A percentile compares a stretch with the other conserved stretches of the same genome.
phyloP scores from a whole-genome alignment of 108 stramenopile genomes.

The Cyclostephanos tholiformis region DNA sequence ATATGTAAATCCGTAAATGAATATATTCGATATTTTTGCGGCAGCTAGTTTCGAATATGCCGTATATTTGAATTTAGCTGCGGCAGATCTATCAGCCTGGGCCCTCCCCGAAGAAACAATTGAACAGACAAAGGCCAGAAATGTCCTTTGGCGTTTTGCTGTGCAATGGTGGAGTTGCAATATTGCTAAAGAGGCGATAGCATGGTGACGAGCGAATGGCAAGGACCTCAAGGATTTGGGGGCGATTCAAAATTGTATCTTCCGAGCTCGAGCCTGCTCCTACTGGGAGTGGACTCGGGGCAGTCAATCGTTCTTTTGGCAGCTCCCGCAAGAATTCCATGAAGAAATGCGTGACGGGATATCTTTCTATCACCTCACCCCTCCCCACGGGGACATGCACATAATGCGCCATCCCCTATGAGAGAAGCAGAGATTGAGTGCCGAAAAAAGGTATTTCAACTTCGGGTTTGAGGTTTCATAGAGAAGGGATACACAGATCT shows the following conservation, averaged over 20 bases:
- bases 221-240: background rate
- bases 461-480: background rate
- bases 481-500: slow-evolving; percentile 5
- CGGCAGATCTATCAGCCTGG: slow-evolving; percentile 2
- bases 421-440: background rate
- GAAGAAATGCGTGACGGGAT: slow-evolving; percentile 1
- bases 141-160: background rate
- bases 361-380: background rate
- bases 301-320: slow-evolving; percentile 4
- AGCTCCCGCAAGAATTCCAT: background rate
- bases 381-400: background rate
- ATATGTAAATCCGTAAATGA: no score
- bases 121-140: slow-evolving; percentile 9
- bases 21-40: no score
- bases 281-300: slow-evolving; percentile 16
- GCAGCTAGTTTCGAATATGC: no score
- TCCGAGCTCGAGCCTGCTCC: background rate
- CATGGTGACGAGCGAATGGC: background rate
- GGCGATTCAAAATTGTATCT: slow-evolving; percentile 2
- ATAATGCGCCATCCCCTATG: background rate
- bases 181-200: background rate
- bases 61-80: no score
- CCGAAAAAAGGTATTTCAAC: background rate
- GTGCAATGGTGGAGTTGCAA: slow-evolving; percentile 3
- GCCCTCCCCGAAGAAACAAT: slow-evolving; percentile 10